Evolutionary conservation across 2,329 filamentous ascomycete species (phyloP), one percentile per base, ranked within the genome.

Genomic region (Claviceps sorghi): DNA sequence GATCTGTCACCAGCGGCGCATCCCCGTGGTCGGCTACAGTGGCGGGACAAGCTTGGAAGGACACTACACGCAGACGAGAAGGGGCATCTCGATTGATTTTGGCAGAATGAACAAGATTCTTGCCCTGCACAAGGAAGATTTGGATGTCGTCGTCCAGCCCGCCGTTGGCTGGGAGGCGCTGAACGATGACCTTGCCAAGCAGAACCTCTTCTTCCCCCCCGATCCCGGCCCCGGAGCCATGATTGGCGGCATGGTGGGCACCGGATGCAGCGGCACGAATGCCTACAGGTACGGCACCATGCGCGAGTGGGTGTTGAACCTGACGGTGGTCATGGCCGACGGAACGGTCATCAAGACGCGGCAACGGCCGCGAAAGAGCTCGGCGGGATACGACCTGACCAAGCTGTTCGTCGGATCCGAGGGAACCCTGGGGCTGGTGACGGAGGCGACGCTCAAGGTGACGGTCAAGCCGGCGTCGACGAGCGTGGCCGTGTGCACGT

Each of bases 221-320:
- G 89, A 95, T 66, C 89, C 89, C 19, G 90, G 89, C 51, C 89
- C 90, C 50, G 88, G 89, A 19, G 89, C 89, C 55, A 88, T 88
- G 83, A 95, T 96, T 60, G 89, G 89, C 53, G 89, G 89, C 52
- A 89, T 89, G 85, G 80, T 89, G 36, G 85, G 84, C 22, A 89
- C 85, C 2, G 78, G 78, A 38, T 80, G 76, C 70, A 79, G 75
- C 62, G 89, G 89, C 54, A 95, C 89, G 15, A 95, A 95, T 65
- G 84, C 89, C 17, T 95, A 94, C 71, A 78, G 89, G 53, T 95
- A 95, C 66, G 90, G 89, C 56, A 95, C 89, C 2, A 95, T 95
- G 88, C 83, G 87, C 56, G 89, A 95, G 64, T 95, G 89, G 89
- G 90, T 95, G 13, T 71, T 95, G 22, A 85, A 80, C 51, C 69